Base-by-base conservation (phyloP, 768 basidiomycete genomes). In the Leccinum aurantiacum region DNA sequence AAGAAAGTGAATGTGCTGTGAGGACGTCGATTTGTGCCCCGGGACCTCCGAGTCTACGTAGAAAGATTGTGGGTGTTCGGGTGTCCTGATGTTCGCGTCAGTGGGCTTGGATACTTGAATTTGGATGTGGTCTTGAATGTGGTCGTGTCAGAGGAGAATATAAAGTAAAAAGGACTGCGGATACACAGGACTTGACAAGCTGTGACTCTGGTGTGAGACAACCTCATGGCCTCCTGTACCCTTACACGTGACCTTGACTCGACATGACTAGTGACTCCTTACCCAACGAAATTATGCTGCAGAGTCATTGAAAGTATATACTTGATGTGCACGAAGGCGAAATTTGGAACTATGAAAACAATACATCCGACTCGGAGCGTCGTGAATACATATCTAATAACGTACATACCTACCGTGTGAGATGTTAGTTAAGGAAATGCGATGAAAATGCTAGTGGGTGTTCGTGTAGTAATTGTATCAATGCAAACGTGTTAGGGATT, bases 181-280 rank as follows among this genome's bases (percentile, higher is more conserved):
- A 44, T 17, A 19, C 38, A 35, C 25, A 58, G 44, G 29, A 11
- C 35, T 46, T 66, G 53, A 41, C 59, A 38, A 17, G 63, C 58
- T 49, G 51, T 56, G 61, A 61, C 22, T 24, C 50, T 52, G 38
- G 54, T 37, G 38, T n/a, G 15, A 57, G 33, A 60, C 59, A 60
- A 46, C 59, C 59, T 50, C 58, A 19, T 29, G 46, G 38, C 27
- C 14, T 49, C 25, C 50, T 35, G 50, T 24, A 41, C 44, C 19
- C 11, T 29, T 24, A 29, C 63, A 64, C 63, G 63, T 64, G 63
- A 65, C 63, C 24, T 53, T 52, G 53, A n/a, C 29, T 31, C 24
- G 15, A 56, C 10, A 17, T 9, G 15, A 22, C 56, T 14, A n/a
- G n/a, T 22, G 22, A 22, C 22, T 22, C 27, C 7, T 33, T 33